Evolutionary conservation across 176 grass and related monocot genomes (phyloP).

Genomic region (Oropetium thomaeum): DNA sequence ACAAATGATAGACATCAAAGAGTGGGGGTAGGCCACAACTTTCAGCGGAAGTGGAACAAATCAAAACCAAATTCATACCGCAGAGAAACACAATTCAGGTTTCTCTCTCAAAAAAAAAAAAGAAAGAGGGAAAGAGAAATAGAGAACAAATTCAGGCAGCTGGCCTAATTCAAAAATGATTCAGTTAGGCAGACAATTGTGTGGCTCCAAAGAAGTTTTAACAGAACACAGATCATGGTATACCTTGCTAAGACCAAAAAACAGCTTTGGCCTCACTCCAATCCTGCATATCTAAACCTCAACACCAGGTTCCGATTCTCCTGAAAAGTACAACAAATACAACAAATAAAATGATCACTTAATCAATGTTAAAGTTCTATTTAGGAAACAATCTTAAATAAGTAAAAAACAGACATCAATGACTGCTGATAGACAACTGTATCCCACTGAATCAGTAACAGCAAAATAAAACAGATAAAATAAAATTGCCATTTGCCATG

Average conservation of each 20-base stretch:
- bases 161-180: too few relatives aligned
- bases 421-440: not conserved
- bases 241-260: constrained; percentile 9
- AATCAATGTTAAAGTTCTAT: not conserved
- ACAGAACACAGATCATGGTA: not conserved
- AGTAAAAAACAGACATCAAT: not conserved
- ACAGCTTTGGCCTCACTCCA: constrained; percentile 15
- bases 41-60: too few relatives aligned
- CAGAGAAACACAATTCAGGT: too few relatives aligned
- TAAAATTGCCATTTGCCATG: too few relatives aligned
- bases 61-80: too few relatives aligned
- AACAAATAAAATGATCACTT: not conserved
- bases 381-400: not conserved
- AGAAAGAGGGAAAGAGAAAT: too few relatives aligned
- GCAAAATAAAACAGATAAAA: not conserved
- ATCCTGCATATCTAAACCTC: constrained; percentile 22
- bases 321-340: constrained; percentile 14
- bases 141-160: too few relatives aligned
- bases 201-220: not conserved
- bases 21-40: too few relatives aligned
- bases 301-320: constrained; percentile 39
- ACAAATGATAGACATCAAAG: too few relatives aligned
- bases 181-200: not conserved
- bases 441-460: not conserved
- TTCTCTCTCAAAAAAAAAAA: too few relatives aligned